Evolutionary conservation across 441 rosid genomes (phyloP).

Genomic region (Euphorbia celastroides): DNA sequence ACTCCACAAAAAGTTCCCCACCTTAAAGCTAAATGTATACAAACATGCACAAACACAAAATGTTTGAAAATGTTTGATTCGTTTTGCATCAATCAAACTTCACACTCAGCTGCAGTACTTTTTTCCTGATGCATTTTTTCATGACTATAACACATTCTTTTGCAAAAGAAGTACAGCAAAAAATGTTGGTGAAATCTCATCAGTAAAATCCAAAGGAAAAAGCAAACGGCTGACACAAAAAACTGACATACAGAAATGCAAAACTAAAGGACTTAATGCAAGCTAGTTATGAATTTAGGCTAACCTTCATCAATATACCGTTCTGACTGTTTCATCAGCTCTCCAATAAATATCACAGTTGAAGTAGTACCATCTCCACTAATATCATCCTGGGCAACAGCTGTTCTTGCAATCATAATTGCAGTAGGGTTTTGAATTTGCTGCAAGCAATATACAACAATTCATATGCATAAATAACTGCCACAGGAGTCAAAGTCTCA

Average conservation of each 20-base stretch:
- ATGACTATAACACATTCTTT: neutral
- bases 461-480: neutral
- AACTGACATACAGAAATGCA: neutral
- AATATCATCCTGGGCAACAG: constrained; percentile 93
- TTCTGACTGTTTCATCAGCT: constrained; percentile 95
- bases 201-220: neutral
- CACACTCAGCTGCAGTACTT: neutral
- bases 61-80: neutral
- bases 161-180: neutral
- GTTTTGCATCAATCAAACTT: neutral
- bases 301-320: constrained; percentile 92
- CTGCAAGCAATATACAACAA: constrained; percentile 33
- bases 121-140: neutral
- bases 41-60: neutral
- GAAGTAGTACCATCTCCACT: constrained; percentile 98
- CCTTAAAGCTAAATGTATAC: neutral
- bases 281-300: constrained; percentile 4
- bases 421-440: constrained; percentile 99
- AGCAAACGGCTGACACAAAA: neutral
- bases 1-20: neutral
- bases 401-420: constrained; percentile 94
- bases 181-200: neutral
- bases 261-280: neutral
- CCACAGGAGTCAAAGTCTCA: neutral
- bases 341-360: constrained; percentile 91